Conservation (phyloP, 257 asterid genomes). For the Paulownia fortunei region DNA sequence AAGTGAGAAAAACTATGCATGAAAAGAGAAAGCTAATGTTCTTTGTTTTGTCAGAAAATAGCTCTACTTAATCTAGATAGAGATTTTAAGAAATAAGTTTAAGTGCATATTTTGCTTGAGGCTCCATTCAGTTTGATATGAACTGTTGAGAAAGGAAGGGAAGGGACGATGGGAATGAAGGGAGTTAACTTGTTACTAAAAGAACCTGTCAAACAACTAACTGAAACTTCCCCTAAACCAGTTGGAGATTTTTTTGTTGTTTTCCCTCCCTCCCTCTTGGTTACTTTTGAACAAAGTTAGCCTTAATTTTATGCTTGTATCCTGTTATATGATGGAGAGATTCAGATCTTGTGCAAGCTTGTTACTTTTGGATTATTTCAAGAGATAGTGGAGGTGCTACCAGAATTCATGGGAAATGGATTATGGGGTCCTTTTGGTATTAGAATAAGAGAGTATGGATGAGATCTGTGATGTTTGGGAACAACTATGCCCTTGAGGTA, state of each 20-base stretch:
- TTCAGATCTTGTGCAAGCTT: too few species aligned
- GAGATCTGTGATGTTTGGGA: background rate
- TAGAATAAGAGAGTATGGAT: background rate
- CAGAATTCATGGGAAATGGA: background rate
- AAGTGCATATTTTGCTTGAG: background rate
- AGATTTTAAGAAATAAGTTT: background rate
- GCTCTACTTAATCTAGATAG: background rate
- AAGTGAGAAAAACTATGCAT: background rate
- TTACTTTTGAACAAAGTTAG: background rate
- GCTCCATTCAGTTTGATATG: background rate
- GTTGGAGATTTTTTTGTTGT: too few species aligned
- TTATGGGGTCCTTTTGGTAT: background rate
- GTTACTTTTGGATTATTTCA: background rate
- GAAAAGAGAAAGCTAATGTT: background rate
- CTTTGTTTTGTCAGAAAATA: background rate
- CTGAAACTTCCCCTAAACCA: background rate
- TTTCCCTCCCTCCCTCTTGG: background rate
- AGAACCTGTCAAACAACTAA: background rate
- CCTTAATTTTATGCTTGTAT: too few species aligned
- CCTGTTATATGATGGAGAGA: too few species aligned
- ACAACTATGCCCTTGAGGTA: background rate
- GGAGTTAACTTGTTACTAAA: background rate
- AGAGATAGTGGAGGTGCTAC: background rate
- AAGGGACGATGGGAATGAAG: background rate
- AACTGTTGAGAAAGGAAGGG: background rate